Evolutionary conservation across 1,139 yeast genomes (phyloP), one percentile per base, ranked within the genome.

Genomic region (Blastobotrys apis): DNA sequence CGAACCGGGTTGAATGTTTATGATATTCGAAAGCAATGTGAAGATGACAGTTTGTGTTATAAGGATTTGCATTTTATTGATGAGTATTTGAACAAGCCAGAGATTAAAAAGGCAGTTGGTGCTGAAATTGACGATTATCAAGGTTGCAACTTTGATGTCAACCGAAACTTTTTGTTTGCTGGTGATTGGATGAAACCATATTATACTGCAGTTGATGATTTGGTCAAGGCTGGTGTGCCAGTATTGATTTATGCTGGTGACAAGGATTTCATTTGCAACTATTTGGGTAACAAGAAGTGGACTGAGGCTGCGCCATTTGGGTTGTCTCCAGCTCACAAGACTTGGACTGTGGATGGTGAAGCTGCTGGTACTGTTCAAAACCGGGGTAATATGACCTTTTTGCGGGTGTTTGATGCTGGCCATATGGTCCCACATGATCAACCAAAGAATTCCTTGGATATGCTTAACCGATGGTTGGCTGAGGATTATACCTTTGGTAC

Each of bases 241-340:
- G 86, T 84, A n/a, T 74, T 85, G 58, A 74, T 84, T 50, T 85
- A 85, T 58, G 94, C 92, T 15, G 95, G 95, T 59, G 94, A 85
- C 65, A 84, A 84, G 67, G 95, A 85, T 65, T 86, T 78, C 65
- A 85, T 86, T 56, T 86, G 95, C 68, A 86, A 86, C 68, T 86
- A 95, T 94, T 73, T 86, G 56, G 95, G 95, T 47, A 85, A 84
- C 67, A 75, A 75, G 60, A 90, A 82, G 5, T 84, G 94, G 94
- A 69, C 85, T 31, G 73, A 83, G 57, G 85, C 56, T 79, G 78
- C 50, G 84, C 92, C 88, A 52, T 59, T 17, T 68, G 69, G 16
- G 63, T 64, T 42, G 63, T 63, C 37, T 55, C 59, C 48, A 62
- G 67, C 53, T 61, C 60, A 47, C 44, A 53, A 23, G 56, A 61